Evolutionary conservation across 2,329 filamentous ascomycete species (phyloP), one percentile per base, ranked within the genome.

Genomic region (Elsinoe perseae): DNA sequence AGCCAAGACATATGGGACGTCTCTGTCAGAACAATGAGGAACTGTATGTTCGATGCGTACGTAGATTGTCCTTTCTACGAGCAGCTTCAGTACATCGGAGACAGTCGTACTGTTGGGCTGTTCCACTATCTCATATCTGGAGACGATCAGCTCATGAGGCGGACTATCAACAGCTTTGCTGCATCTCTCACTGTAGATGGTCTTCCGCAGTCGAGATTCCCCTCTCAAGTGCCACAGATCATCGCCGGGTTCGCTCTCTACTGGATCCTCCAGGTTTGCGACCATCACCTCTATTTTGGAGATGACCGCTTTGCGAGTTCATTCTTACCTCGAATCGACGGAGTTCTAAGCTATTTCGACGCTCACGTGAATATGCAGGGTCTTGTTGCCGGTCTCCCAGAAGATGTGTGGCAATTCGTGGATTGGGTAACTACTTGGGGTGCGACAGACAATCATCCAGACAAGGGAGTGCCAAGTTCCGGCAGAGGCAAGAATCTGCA

Each of bases 391-490:
- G 61, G 65, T 1, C 58, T 66, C 2, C 61, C 62, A 0, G 59
- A 63, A 23, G 64, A 64, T 42, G 60, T 65, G 8, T 72, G 70
- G 70, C 64, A 70, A 44, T 72, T 68, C 48, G 69, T 71, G 2
- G 70, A 72, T 54, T 72, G 70, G 70, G 58, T 60, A 3, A 58
- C 58, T 9, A 58, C 57, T 28, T 60, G 58, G 58, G 53, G 54
- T n/a, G 58, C 58, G 32, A 65, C 64, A 5, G 62, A 62, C 9
- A 59, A 59, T 3, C 66, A 70, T 56, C 67, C 64, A 0, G 68
- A 70, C 28, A 71, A 71, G 44, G 73, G 73, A 2, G 71, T 74
- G 0, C 72, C 73, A 0, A 69, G 69, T 0, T 68, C 71, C 0
- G 72, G 69, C 3, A 62, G 69, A 7, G 62, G 61, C 10, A 67